Evolutionary conservation across 1,284 basidiomycete genomes (phyloP).

Genomic region (Pulveroboletus sp.): DNA sequence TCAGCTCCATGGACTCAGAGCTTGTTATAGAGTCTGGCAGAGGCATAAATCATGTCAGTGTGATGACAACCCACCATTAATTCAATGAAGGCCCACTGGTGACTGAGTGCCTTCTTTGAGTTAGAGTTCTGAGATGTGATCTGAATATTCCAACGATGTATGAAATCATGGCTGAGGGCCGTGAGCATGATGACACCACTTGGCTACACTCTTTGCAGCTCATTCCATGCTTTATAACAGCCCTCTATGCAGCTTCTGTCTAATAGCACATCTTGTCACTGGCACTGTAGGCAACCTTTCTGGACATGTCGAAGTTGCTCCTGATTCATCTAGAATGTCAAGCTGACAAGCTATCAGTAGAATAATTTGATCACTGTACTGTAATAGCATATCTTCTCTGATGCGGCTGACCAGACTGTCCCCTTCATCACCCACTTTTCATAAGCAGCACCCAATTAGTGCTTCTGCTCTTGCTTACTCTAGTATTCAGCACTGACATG

Average conservation of each 20-base stretch:
- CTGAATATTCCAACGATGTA: neutral
- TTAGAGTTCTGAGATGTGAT: neutral
- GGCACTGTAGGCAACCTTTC: slow-evolving; percentile 2
- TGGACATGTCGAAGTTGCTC: slow-evolving; percentile 5
- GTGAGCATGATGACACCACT: neutral
- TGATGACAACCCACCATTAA: neutral
- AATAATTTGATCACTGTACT: too few relatives aligned
- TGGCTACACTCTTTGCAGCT: neutral
- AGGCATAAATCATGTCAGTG: neutral
- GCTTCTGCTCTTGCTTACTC: too few relatives aligned
- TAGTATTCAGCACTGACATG: too few relatives aligned
- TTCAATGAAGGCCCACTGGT: too few relatives aligned
- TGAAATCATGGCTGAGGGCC: neutral
- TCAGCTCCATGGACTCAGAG: neutral
- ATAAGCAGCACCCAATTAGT: too few relatives aligned
- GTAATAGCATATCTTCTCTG: too few relatives aligned
- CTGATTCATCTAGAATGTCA: too few relatives aligned
- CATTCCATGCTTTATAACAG: slow-evolving; percentile 9
- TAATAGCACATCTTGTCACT: slow-evolving; percentile 1
- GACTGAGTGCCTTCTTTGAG: too few relatives aligned
- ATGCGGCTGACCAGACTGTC: too few relatives aligned
- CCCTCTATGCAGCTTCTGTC: slow-evolving; percentile 9
- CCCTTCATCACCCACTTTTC: too few relatives aligned
- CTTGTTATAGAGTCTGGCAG: neutral
- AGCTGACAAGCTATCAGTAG: too few relatives aligned